A percentile compares a stretch with the other conserved stretches of the same genome.
Evolutionary conservation across 768 basidiomycete species (phyloP).

Genomic region (Sporobolomyces roseus): DNA sequence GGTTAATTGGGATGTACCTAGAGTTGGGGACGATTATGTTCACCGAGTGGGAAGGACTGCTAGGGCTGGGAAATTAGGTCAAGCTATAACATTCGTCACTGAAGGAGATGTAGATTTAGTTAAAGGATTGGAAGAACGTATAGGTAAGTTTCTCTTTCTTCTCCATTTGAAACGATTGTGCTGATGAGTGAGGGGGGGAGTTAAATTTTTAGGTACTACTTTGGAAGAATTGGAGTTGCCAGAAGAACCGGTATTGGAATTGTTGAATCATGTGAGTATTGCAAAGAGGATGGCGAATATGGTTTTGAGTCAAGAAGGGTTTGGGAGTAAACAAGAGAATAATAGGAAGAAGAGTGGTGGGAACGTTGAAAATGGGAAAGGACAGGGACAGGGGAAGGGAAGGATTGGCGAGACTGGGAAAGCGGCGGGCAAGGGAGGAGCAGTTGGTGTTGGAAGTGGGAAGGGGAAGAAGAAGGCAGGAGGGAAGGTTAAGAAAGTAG

Average conservation of each 20-base stretch:
- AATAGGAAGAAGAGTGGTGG: conserved; percentile 57
- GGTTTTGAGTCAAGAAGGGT: conserved; percentile 74
- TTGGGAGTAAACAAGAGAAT: conserved; percentile 82
- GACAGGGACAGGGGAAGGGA: background rate
- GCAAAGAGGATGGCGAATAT: conserved; percentile 91
- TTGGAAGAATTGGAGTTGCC: conserved; percentile 70
- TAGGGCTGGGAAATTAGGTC: conserved; percentile 81
- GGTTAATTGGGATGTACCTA: conserved; percentile 93
- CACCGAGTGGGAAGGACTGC: conserved; percentile 97
- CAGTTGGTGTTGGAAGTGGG: background rate
- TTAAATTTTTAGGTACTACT: conserved; percentile 58
- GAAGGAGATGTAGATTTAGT: conserved; percentile 85
- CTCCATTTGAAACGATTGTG: too few relatives aligned
- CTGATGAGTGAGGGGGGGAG: too few relatives aligned
- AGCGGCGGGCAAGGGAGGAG: conserved; percentile 12
- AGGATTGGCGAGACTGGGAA: background rate
- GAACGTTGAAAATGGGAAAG: conserved; percentile 13
- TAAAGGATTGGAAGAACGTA: conserved; percentile 74
- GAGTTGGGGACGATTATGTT: conserved; percentile 78
- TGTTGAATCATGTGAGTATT: conserved; percentile 80
- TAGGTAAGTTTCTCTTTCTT: conserved; percentile 55
- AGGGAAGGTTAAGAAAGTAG: conserved; percentile 15
- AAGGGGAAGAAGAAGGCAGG: background rate
- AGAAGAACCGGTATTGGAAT: conserved; percentile 75
- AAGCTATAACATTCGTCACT: conserved; percentile 90